Evolutionary conservation across 352 stramenopile species (phyloP), one percentile per base, ranked within the genome.

Genomic region (Pythium phragmitis): DNA sequence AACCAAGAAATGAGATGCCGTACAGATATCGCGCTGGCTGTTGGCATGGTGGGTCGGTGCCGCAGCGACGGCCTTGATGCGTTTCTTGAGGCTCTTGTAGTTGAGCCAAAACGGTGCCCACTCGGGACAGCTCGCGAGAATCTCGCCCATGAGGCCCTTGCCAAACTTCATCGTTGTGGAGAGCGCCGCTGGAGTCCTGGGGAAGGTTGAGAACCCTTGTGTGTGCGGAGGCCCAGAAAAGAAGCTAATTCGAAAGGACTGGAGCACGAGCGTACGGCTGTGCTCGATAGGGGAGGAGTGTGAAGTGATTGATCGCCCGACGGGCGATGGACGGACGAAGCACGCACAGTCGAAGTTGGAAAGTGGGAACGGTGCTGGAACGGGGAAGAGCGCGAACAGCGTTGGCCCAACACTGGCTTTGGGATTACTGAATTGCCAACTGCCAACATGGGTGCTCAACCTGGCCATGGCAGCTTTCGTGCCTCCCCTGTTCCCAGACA

Each of bases 31-130:
- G 37, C 68, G 68, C 62, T 85, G 67, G 21, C 58, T 73, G 54
- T 68, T 30, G 30, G 71, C 60, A 46, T 75, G 69, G 63, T 77
- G 72, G 28, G 67, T 73, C 30, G 75, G 73, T 42, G 69, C 59
- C 14, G 59, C 57, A 8, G 77, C 82, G 37, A 91, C 82, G 36
- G 77, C 79, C 67, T 93, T 93, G 58, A 93, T 91, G 65, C 79
- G 82, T 60, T 91, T 93, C 70, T 93, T 93, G 51, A 93, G 80
- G 36, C 69, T 82, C 73, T 93, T 93, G 68, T 93, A 93, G 73
- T 91, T 91, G 67, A 93, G 84, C 85, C 85, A 93, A 65, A 91
- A 93, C 30, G 82, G 82, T n/a, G 80, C 82, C 82, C 82, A 93
- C 62, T 91, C 81, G 12, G 85, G 82, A 62, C 88, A 91, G 69